phyloP scores from a whole-genome alignment of 208 protist species.

The Acanthamoeba triangularis region DNA sequence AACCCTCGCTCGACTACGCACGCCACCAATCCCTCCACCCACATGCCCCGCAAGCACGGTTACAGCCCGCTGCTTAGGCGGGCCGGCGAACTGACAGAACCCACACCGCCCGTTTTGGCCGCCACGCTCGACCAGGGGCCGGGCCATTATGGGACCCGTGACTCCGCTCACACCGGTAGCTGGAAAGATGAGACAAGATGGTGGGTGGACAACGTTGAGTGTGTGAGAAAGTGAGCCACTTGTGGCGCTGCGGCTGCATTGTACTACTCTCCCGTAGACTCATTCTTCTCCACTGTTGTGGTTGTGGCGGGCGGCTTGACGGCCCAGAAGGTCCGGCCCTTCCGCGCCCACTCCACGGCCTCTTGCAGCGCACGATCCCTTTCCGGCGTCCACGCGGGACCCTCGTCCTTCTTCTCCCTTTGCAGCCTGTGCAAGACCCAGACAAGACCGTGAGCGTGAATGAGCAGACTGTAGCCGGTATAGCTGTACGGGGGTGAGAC shows the following conservation, averaged over 20 bases:
- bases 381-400: background rate
- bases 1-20: background rate
- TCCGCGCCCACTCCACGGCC: background rate
- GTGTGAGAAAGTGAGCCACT: too few species aligned
- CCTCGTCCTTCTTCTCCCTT: background rate
- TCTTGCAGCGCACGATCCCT: background rate
- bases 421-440: background rate
- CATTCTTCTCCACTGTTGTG: too few species aligned
- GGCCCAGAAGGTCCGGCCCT: conserved; percentile 12
- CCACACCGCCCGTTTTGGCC: too few species aligned
- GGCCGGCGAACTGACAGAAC: too few species aligned
- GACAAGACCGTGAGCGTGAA: background rate
- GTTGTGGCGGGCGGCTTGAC: background rate
- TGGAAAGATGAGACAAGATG: too few species aligned
- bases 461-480: background rate
- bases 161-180: too few species aligned
- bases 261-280: too few species aligned
- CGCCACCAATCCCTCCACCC: background rate
- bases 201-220: too few species aligned
- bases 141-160: too few species aligned
- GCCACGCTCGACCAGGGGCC: too few species aligned
- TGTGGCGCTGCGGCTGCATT: too few species aligned
- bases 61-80: background rate
- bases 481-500: background rate
- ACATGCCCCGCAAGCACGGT: background rate